phyloP scores from a whole-genome alignment of 768 basidiomycete species.

The Amanita exitialis region DNA sequence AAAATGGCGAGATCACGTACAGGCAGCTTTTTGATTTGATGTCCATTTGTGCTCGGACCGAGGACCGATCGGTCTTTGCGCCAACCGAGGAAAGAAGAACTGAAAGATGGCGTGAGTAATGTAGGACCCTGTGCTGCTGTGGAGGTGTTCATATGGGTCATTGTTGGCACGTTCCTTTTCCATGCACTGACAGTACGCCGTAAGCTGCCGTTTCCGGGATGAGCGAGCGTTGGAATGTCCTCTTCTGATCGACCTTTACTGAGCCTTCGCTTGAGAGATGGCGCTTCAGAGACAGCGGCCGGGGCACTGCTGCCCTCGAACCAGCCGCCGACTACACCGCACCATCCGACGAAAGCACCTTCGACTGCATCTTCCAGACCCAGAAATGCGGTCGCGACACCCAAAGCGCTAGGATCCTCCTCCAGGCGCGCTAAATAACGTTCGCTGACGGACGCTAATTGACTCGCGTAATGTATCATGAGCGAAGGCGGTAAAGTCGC shows the following conservation, averaged over 20 bases:
- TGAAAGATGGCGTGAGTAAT: conserved; percentile 4
- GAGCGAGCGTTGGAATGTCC: not conserved
- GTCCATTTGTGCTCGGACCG: not conserved
- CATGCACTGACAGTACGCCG: conserved; percentile 12
- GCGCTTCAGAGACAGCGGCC: not conserved
- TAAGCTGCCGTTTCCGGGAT: not conserved
- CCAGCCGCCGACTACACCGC: conserved; percentile 40
- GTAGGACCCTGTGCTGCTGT: not conserved
- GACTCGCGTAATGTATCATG: conserved; percentile 41
- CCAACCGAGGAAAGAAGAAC: conserved; percentile 8
- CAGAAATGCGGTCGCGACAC: conserved; percentile 53
- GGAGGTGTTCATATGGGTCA: not conserved
- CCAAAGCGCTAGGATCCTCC: conserved; percentile 53
- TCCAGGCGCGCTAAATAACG: conserved; percentile 39
- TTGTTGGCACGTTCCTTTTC: conserved; percentile 17
- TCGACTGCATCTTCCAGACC: conserved; percentile 42
- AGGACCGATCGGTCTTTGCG: conserved; percentile 5
- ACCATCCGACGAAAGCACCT: conserved; percentile 50
- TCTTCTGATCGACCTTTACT: conserved; percentile 7
- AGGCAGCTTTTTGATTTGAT: conserved; percentile 9
- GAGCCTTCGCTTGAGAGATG: conserved; percentile 5
- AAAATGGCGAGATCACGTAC: conserved; percentile 59
- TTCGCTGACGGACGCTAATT: conserved; percentile 41
- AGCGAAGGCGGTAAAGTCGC: conserved; percentile 37
- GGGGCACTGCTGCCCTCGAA: conserved; percentile 18